These are phyloP conservation scores for Dioszegia hungarica DNA, from an alignment of 768 basidiomycete genomes.

Conservation along the genomic window DNA sequence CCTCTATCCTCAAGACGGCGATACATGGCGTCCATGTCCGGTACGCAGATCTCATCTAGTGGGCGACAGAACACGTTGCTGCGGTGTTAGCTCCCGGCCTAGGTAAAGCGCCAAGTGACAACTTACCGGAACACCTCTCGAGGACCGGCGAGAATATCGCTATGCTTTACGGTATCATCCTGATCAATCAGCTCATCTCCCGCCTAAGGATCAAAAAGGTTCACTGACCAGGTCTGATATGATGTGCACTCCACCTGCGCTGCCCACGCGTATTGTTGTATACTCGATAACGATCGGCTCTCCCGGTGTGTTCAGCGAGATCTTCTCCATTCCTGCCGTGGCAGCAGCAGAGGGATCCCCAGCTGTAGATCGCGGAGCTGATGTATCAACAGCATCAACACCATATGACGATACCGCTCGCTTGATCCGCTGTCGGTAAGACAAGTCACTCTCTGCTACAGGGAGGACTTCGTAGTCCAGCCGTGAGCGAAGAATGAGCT, in stretches of 20 bases:
- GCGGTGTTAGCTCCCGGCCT: not conserved
- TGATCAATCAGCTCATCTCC: slow-evolving; percentile 6
- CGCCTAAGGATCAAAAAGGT: not conserved
- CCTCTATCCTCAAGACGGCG: slow-evolving; percentile 51
- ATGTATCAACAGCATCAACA: slow-evolving; percentile 1
- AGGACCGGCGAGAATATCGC: slow-evolving; percentile 72
- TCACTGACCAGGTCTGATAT: slow-evolving; percentile 74
- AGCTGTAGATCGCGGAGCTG: not conserved
- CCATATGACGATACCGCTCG: slow-evolving; percentile 16
- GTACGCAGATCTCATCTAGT: slow-evolving; percentile 69
- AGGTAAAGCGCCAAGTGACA: too few relatives aligned
- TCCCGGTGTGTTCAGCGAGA: slow-evolving; percentile 10
- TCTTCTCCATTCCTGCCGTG: not conserved
- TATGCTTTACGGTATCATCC: slow-evolving; percentile 79
- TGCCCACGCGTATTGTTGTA: slow-evolving; percentile 14
- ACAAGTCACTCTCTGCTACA: slow-evolving; percentile 6
- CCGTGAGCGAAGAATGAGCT: slow-evolving; percentile 11
- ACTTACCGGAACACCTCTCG: slow-evolving; percentile 65
- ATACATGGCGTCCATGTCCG: slow-evolving; percentile 50
- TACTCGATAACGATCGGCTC: slow-evolving; percentile 14
- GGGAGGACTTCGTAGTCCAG: slow-evolving; percentile 14
- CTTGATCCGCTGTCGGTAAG: slow-evolving; percentile 5
- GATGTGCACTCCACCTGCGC: slow-evolving; percentile 56
- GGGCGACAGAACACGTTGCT: slow-evolving; percentile 85
- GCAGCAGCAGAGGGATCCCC: not conserved